Base-by-base conservation (phyloP, 2,329 filamentous ascomycete species). In the Fusarium verticillioides region DNA sequence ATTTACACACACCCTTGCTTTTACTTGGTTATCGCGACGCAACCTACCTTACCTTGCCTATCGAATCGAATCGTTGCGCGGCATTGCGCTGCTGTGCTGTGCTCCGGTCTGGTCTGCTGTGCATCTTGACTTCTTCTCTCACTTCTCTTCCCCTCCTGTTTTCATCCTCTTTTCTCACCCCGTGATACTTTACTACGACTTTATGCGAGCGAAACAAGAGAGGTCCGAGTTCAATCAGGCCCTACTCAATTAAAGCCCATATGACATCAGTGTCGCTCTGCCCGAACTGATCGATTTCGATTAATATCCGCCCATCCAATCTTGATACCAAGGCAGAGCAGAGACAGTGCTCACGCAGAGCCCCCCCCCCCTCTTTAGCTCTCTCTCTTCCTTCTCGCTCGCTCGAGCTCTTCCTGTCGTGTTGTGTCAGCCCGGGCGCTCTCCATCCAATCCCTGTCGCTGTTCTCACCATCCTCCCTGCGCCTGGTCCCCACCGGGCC, bases 391-490 rank as follows among this genome's bases (percentile, higher is more conserved):
- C 39, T 40, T 23, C 43, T 44, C 43, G 40, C 16, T 37, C 36
- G 39, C 23, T 43, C 49, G 46, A 66, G 50, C 62, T 68, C 64
- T 39, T 61, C 44, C 61, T 60, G 54, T 46, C 49, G 66, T 66
- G 69, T 78, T 74, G 79, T 81, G 78, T 81, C 79, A 81, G 78
- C 78, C 78, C 70, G 74, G 78, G 66, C 74, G 53, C 69, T 70
- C 74, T 69, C 66, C 69, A 74, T 64, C 79, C 80, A 81, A 81
- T 81, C 80, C 77, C 74, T 74, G 75, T 43, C 73, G 52, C 59
- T 57, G 54, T 74, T 69, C 65, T 66, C 72, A 69, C 69, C 69
- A 75, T 76, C 72, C 76, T 78, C 76, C 74, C 75, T 78, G 69
- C 74, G 50, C 66, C 60, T 57, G 60, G 63, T 64, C 72, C 47